These are phyloP conservation scores for Apiotrichum veenhuisii DNA, from an alignment of 1,284 basidiomycete species.

Conservation along the genomic window DNA sequence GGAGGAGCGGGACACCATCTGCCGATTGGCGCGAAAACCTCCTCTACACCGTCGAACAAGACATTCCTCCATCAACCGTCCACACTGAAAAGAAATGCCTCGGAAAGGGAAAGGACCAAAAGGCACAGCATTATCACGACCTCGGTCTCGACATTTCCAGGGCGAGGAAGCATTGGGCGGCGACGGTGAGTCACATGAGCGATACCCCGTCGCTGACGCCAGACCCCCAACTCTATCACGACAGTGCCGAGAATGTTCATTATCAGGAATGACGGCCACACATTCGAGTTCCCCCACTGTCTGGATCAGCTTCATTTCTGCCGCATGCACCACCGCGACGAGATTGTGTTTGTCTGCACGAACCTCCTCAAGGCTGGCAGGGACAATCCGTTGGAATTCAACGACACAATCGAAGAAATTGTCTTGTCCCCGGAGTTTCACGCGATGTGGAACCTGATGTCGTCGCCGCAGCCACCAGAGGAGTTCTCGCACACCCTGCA, in stretches of 20 bases:
- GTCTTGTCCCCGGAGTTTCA: neutral
- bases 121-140: neutral
- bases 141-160: neutral
- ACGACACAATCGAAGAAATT: neutral
- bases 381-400: neutral
- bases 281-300: neutral
- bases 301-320: neutral
- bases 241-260: neutral
- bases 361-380: neutral
- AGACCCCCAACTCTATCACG: neutral
- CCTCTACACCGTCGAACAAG: neutral
- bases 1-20: neutral
- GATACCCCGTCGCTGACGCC: neutral
- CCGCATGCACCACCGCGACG: neutral
- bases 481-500: neutral
- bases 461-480: neutral
- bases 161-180: neutral
- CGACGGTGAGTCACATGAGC: neutral
- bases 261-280: neutral
- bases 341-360: neutral
- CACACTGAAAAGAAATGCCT: neutral
- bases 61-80: neutral
- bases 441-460: slow-evolving; percentile 1
- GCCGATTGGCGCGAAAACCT: neutral
- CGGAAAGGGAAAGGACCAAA: too few species aligned